Percentiles rank a stretch among this genome's conserved stretches.
These are phyloP conservation scores for Sporothrix pallida DNA, from an alignment of 2,329 filamentous ascomycete species.

Conservation along the genomic window DNA sequence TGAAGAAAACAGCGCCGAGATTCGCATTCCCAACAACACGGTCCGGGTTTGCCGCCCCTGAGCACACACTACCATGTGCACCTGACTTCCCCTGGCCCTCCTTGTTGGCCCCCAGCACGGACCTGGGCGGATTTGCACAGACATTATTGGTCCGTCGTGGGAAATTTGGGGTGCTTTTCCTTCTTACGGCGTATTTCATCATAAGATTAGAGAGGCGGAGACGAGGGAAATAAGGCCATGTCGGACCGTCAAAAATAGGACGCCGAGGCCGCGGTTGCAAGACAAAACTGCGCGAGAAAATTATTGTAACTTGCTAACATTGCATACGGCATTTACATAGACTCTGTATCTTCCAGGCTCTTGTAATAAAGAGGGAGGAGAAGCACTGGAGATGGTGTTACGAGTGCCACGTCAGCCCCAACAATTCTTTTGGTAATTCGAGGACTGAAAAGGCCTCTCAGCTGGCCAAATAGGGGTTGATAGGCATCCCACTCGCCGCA, in stretches of 20 bases:
- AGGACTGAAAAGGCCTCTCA: neutral
- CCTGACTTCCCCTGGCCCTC: neutral
- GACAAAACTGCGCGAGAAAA: neutral
- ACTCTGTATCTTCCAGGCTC: neutral
- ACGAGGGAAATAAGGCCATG: neutral
- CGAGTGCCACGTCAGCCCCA: conserved; percentile 3
- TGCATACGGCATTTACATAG: neutral
- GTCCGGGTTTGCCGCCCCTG: conserved; percentile 14
- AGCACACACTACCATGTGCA: neutral
- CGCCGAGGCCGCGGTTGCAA: neutral
- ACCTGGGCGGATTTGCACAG: neutral
- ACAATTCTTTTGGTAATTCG: no score
- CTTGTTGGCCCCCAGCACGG: neutral
- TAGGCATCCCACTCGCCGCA: neutral
- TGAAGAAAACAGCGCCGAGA: neutral
- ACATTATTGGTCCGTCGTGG: neutral
- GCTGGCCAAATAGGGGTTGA: neutral
- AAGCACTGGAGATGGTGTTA: neutral
- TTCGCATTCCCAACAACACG: neutral
- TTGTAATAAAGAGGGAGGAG: neutral
- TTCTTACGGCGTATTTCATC: neutral
- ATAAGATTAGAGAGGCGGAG: neutral
- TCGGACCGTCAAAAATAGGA: neutral
- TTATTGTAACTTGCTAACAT: no score
- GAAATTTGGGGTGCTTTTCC: neutral